Conservation (phyloP, 805 yeast genomes). For the Priceomyces melissophilus region DNA sequence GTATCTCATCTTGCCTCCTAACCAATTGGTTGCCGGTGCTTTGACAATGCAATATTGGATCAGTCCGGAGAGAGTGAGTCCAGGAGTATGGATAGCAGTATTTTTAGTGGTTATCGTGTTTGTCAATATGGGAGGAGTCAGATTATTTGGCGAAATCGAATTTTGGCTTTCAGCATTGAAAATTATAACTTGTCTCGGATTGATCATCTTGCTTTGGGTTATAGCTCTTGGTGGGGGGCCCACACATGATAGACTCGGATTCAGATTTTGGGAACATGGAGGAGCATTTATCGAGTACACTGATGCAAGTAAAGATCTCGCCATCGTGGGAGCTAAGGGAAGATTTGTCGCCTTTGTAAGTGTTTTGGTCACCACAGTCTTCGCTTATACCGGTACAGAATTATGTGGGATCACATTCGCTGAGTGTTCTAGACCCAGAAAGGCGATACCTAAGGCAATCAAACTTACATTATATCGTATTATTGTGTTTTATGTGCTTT, state of each 20-base stretch:
- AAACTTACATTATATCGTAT: slow-evolving; percentile 69
- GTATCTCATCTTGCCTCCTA: slow-evolving; percentile 55
- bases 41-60: slow-evolving; percentile 56
- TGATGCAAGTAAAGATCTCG: slow-evolving; percentile 35
- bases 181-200: slow-evolving; percentile 62
- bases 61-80: slow-evolving; percentile 41
- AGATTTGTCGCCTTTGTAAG: slow-evolving; percentile 59
- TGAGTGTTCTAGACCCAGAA: slow-evolving; percentile 64
- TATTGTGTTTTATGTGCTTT: slow-evolving; percentile 55
- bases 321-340: slow-evolving; percentile 45
- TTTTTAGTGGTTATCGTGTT: slow-evolving; percentile 39
- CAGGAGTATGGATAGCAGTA: slow-evolving; percentile 58
- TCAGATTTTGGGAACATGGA: slow-evolving; percentile 66
- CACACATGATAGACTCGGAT: slow-evolving; percentile 67
- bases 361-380: slow-evolving; percentile 63
- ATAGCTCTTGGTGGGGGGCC: slow-evolving; percentile 81
- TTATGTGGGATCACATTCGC: slow-evolving; percentile 70
- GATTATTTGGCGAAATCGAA: slow-evolving; percentile 54
- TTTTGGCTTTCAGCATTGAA: slow-evolving; percentile 64
- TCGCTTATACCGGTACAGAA: slow-evolving; percentile 71
- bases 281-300: slow-evolving; percentile 56
- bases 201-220: slow-evolving; percentile 58
- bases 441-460: slow-evolving; percentile 68
- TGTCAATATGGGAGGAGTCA: slow-evolving; percentile 48
- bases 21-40: slow-evolving; percentile 62